Evolutionary conservation across 2,329 filamentous ascomycete species (phyloP), one percentile per base, ranked within the genome.

Genomic region (Penicillium sp.): DNA sequence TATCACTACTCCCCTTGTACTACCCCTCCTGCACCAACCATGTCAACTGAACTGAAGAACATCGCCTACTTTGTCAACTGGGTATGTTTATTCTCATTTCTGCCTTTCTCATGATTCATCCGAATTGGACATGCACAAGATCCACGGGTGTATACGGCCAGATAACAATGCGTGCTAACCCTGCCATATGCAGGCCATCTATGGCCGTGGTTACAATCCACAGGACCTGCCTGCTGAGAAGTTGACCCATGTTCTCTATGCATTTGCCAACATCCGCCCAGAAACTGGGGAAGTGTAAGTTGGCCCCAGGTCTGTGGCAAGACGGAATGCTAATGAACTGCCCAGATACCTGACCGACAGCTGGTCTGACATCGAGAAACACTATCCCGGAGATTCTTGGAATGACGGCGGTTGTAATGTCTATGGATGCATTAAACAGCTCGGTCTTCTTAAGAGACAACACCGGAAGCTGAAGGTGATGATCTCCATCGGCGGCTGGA

Each of bases 161-260:
- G 4, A 15, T 25, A 23, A 52, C 9, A 31, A 15, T 35, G 7
- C n/a, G n/a, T 32, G 20, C 39, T 48, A 29, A 54, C 47, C n/a
- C 25, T 20, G 27, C 40, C 9, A 33, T 25, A 1, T 27, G 9
- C 31, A 78, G 89, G 88, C 88, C 56, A 92, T 95, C 59, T 96
- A 96, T 69, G 89, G 77, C 33, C 83, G 91, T 47, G 86, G 92
- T 62, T 87, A 93, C 66, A 80, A 84, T n/a, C 90, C 91, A 0
- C 87, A 95, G 65, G 83, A 95, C 65, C 79, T 97, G 5, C 88
- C 88, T 0, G 83, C 79, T 3, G 81, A 90, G 47, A 86, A 88
- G 48, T 80, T 96, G 37, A 97, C 91, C 0, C 92, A 97, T 65
- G 73, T 97, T 4, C 81, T 96, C 13, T 96, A 96, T 62, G 80